A percentile compares a stretch with the other conserved stretches of the same genome.
phyloP scores from a whole-genome alignment of 805 yeast species.

The Kodamaea neixiangensis region DNA sequence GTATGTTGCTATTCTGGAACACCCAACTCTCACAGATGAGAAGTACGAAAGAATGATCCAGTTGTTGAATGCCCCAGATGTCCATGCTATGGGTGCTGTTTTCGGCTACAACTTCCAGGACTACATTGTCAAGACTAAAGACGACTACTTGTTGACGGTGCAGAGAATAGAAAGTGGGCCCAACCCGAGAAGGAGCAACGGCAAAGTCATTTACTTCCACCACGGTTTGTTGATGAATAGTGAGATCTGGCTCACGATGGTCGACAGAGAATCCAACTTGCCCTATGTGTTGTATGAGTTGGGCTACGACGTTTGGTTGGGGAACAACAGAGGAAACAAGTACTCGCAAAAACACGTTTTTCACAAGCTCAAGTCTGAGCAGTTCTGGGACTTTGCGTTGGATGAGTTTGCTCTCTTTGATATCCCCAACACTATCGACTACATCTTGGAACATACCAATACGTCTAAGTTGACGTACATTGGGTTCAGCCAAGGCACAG shows the following conservation, averaged over 20 bases:
- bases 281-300: conserved; percentile 76
- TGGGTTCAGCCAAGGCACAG: conserved; percentile 93
- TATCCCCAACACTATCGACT: conserved; percentile 81
- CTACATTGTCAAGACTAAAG: conserved; percentile 74
- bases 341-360: conserved; percentile 78
- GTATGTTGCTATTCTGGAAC: conserved; percentile 25
- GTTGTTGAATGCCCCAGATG: conserved; percentile 49
- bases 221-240: conserved; percentile 91
- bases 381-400: conserved; percentile 87
- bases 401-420: conserved; percentile 93
- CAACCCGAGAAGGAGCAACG: conserved; percentile 13
- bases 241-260: conserved; percentile 67
- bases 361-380: conserved; percentile 35
- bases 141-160: conserved; percentile 72
- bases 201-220: conserved; percentile 74
- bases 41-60: conserved; percentile 33
- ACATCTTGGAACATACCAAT: conserved; percentile 56
- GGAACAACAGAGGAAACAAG: conserved; percentile 91
- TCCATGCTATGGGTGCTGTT: conserved; percentile 64
- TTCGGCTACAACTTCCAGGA: conserved; percentile 75
- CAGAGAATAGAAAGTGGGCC: conserved; percentile 58
- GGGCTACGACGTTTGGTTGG: conserved; percentile 95
- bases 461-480: conserved; percentile 57
- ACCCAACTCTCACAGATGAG: conserved; percentile 21
- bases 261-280: conserved; percentile 43